phyloP scores from a whole-genome alignment of 345 rosid genomes.

The Carallia brachiata region DNA sequence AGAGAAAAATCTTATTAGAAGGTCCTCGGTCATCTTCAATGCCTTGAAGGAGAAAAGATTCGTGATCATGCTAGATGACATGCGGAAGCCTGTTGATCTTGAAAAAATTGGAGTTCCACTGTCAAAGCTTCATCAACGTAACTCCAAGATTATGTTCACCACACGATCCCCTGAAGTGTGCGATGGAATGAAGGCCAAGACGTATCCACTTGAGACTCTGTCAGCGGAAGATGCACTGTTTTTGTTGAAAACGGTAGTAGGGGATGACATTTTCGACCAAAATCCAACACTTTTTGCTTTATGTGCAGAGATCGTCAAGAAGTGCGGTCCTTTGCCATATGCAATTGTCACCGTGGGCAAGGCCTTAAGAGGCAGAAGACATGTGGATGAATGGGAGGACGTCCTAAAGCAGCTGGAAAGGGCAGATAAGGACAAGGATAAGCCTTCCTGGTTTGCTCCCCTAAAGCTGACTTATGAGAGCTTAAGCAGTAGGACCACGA shows the following conservation, averaged over 20 bases:
- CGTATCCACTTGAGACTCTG: neutral
- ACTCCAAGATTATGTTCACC: conserved; percentile 3
- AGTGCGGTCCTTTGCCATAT: conserved; percentile 14
- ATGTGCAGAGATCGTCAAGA: neutral
- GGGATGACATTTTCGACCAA: neutral
- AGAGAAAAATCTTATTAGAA: neutral
- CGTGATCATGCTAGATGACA: neutral
- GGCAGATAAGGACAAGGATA: neutral
- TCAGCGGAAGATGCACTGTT: neutral
- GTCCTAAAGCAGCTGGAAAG: neutral
- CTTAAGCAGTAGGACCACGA: neutral
- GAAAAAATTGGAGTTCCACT: conserved; percentile 4
- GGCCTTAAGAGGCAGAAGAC: neutral
- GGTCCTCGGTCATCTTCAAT: neutral
- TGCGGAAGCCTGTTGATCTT: neutral
- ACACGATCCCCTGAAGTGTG: neutral
- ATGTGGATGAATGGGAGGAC: neutral
- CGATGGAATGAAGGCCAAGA: neutral
- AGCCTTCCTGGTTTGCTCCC: neutral
- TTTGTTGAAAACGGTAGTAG: neutral
- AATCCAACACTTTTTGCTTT: neutral
- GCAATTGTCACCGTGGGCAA: neutral
- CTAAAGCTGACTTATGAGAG: conserved; percentile 23
- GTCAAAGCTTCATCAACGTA: neutral
- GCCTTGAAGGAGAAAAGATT: neutral